Percentiles rank a stretch among this genome's conserved stretches.
These are phyloP conservation scores for Epichloe sibirici DNA, from an alignment of 2,329 filamentous ascomycete genomes.

Conservation along the genomic window DNA sequence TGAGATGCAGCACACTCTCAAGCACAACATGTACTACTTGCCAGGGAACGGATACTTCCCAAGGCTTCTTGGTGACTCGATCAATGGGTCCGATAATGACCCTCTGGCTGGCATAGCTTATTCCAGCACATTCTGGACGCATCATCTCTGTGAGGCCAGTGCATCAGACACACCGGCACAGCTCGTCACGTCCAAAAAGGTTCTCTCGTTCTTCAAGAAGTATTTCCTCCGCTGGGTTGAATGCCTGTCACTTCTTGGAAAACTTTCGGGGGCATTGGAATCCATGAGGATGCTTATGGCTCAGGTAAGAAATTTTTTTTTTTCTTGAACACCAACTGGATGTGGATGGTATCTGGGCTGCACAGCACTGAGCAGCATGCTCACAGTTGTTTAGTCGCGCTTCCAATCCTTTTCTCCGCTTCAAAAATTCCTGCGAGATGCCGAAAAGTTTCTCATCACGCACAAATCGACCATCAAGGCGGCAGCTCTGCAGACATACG, in stretches of 20 bases:
- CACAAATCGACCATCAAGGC: constrained; percentile 15
- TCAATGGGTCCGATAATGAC: constrained; percentile 8
- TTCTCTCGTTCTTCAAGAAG: constrained; percentile 8
- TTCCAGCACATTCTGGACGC: constrained; percentile 21
- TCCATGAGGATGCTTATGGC: constrained; percentile 2
- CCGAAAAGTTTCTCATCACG: constrained; percentile 14
- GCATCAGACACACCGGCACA: neutral
- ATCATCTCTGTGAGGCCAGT: constrained; percentile 16
- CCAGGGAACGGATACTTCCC: constrained; percentile 12
- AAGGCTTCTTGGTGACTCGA: constrained; percentile 7
- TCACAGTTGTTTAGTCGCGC: constrained; percentile 1
- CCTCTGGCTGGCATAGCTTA: constrained; percentile 13
- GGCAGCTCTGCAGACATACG: constrained; percentile 21
- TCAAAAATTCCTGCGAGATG: constrained; percentile 15
- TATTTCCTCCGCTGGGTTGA: constrained; percentile 11
- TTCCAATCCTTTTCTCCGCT: constrained; percentile 6
- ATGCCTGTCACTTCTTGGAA: constrained; percentile 8
- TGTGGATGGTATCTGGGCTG: neutral
- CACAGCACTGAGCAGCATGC: neutral
- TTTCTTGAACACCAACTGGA: too few relatives aligned
- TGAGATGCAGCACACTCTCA: constrained; percentile 19
- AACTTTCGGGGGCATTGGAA: constrained; percentile 5
- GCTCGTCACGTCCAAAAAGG: constrained; percentile 12
- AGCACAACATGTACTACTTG: constrained; percentile 24
- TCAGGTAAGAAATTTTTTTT: constrained; percentile 2